phyloP scores from a whole-genome alignment of 208 protist species.

The Wallacemonas sp. region DNA sequence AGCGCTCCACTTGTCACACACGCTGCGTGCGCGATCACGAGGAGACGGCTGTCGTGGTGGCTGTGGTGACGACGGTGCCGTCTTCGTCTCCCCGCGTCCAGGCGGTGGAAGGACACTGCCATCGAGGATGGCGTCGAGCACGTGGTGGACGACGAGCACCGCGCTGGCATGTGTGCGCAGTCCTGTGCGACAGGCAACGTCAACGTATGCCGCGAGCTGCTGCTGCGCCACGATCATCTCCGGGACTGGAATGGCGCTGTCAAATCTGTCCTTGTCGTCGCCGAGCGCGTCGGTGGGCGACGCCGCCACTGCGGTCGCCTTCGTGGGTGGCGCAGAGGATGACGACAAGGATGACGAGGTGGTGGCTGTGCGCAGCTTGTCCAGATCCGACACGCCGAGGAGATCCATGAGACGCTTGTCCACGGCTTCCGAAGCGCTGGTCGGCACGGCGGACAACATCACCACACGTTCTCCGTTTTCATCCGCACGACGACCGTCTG shows the following conservation, averaged over 20 bases:
- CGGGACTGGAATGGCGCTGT: not conserved
- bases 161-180: constrained; percentile 4
- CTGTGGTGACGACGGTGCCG: not conserved
- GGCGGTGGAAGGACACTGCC: constrained; percentile 15
- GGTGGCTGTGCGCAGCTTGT: not conserved
- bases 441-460: not conserved
- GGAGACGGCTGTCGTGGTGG: not conserved
- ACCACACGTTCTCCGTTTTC: no score
- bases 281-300: no score
- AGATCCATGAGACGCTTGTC: constrained; percentile 9
- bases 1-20: not conserved
- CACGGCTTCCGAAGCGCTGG: not conserved
- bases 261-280: not conserved
- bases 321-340: not conserved
- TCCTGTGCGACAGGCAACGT: constrained; percentile 7
- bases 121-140: constrained; percentile 3
- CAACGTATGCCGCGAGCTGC: constrained; percentile 1
- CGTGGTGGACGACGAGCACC: constrained; percentile 13
- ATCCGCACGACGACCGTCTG: not conserved
- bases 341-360: not conserved
- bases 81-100: constrained; percentile 21
- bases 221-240: not conserved
- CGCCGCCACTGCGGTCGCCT: no score
- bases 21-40: not conserved
- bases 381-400: constrained; percentile 2